phyloP scores from a whole-genome alignment of 2,329 filamentous ascomycete species.

The Paracoccidioides brasiliensis region DNA sequence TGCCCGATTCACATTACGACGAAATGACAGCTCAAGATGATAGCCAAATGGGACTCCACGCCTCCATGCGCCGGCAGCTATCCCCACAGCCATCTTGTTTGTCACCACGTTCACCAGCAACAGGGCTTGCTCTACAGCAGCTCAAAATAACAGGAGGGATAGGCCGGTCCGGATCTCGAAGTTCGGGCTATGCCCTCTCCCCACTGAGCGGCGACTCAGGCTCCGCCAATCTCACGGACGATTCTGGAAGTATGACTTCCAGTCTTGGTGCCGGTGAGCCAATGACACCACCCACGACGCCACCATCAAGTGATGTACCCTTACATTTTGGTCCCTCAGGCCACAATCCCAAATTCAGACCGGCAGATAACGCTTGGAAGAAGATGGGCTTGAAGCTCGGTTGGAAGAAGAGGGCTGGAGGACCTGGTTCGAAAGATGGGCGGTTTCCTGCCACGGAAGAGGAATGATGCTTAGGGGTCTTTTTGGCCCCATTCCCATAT shows the following conservation, averaged over 20 bases:
- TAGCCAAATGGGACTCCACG: slow-evolving; percentile 5
- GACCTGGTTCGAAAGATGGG: slow-evolving; percentile 13
- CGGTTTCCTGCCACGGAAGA: slow-evolving; percentile 17
- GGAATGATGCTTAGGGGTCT: slow-evolving; percentile 6
- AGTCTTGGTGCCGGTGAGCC: slow-evolving; percentile 30
- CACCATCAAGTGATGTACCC: slow-evolving; percentile 32
- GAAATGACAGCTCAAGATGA: slow-evolving; percentile 21
- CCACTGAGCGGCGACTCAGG: slow-evolving; percentile 26
- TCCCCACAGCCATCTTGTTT: slow-evolving; percentile 12
- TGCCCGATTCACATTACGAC: slow-evolving; percentile 26
- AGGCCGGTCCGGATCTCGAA: slow-evolving; percentile 23
- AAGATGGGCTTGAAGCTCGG: slow-evolving; percentile 40
- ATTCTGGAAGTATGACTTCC: slow-evolving; percentile 32
- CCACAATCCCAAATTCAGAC: slow-evolving; percentile 25
- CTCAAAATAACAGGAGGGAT: slow-evolving; percentile 17
- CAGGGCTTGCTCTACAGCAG: slow-evolving; percentile 10
- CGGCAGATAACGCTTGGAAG: slow-evolving; percentile 39
- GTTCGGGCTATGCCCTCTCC: slow-evolving; percentile 22
- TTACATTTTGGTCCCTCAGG: slow-evolving; percentile 15
- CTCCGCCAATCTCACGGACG: slow-evolving; percentile 32
- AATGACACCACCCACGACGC: slow-evolving; percentile 40
- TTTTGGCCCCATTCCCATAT: neutral
- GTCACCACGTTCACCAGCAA: slow-evolving; percentile 9
- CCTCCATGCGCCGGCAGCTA: slow-evolving; percentile 8
- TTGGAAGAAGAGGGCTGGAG: slow-evolving; percentile 27